These are phyloP conservation scores for Curvularia eragrostidis DNA, from an alignment of 2,329 filamentous ascomycete genomes.

Conservation along the genomic window DNA sequence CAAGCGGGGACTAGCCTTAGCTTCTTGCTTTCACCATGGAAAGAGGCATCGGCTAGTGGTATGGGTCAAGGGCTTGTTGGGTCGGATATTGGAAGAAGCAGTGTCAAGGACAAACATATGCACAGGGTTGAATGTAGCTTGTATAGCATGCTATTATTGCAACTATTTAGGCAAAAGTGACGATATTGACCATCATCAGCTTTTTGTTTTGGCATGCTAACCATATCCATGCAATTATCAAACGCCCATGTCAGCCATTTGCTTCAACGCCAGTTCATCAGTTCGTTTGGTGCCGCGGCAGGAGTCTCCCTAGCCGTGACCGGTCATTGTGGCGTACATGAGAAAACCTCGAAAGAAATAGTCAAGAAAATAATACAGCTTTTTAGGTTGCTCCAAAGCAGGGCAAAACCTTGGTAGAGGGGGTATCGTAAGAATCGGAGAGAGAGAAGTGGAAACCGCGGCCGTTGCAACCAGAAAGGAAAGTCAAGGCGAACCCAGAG, in stretches of 20 bases:
- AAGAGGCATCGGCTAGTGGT: neutral
- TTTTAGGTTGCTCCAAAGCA: slow-evolving; percentile 15
- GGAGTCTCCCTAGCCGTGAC: neutral
- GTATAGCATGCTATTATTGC: slow-evolving; percentile 1
- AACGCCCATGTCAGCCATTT: neutral
- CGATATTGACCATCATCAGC: neutral
- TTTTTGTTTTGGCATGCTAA: neutral
- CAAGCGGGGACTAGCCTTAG: neutral
- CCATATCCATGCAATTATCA: neutral
- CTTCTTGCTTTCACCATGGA: neutral
- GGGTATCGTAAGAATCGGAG: slow-evolving; percentile 24
- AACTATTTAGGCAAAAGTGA: neutral
- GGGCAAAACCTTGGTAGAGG: slow-evolving; percentile 13
- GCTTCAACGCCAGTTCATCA: slow-evolving; percentile 10
- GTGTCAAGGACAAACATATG: neutral
- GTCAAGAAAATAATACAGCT: slow-evolving; percentile 1
- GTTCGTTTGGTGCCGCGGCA: slow-evolving; percentile 3
- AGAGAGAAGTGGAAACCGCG: slow-evolving; percentile 1
- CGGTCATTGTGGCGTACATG: slow-evolving; percentile 2
- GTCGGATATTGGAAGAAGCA: neutral
- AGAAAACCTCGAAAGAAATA: neutral
- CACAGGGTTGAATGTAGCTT: neutral
- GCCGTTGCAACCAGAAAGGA: neutral
- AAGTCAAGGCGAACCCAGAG: neutral
- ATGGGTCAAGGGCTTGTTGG: neutral